Base-by-base conservation (phyloP, 1,284 basidiomycete genomes). In the Peniophora sp. region DNA sequence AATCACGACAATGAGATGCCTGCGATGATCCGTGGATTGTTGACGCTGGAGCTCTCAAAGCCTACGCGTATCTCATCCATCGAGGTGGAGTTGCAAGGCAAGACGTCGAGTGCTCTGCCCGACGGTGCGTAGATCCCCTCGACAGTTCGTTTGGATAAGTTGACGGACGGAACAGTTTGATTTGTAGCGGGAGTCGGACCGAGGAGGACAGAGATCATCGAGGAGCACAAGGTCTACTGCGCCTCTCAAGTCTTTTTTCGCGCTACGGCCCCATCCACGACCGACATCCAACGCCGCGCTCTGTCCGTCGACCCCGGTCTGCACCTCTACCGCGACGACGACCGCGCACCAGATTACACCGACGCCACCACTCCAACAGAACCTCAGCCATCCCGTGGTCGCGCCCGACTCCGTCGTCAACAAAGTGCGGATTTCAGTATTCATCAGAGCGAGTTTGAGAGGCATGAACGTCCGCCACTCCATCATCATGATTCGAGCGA, bases 1-100 rank as follows among this genome's bases (percentile, higher is more conserved):
- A 63, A 66, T 14, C 63, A 68, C 9, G 64, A 63, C n/a, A 63
- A 72, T 19, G 71, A 75, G 1, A 78, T 81, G 3, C 85, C 90
- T 1, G 85, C 92, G 6, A 77, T 95, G 65, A 74, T 99, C 27
- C 78, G 96, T 38, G 96, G 94, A n/a, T 72, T 97, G 11, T 75
- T 98, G 52, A 86, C 84, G 1, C 72, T 99, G 44, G 80, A 82
- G 11, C 74, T 97, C 25, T 72, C 74, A 46, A 96, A 95, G 63
- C 83, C 94, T 0, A 93, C 85, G 38, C 84, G 87, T 64, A 86
- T 99, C 60, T 86, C 87, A 35, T 89, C 85, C 59, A 95, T 99
- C 52, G 79, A 84, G 50, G 73, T 97, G 45, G 82, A 83, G 58
- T 72, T 98, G 19, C 74, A 83, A 49, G 95, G 91, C 5, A 87